Evolutionary conservation across 1,284 basidiomycete genomes (phyloP).

Genomic region (Leccinum pachyderme): DNA sequence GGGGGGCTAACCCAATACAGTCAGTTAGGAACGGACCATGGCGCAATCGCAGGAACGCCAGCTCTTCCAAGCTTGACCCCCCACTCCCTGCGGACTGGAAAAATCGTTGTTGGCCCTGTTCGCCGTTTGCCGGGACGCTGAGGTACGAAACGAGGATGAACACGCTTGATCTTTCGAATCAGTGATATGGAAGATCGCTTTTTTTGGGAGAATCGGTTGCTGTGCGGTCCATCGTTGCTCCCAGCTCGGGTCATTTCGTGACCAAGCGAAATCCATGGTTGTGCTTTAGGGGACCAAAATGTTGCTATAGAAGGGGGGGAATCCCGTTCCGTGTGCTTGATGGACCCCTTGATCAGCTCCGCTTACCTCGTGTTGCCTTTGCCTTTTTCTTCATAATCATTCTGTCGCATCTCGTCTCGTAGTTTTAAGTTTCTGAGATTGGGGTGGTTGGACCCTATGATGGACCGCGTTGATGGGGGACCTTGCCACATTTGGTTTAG

Average conservation of each 20-base stretch:
- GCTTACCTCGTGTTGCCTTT: neutral
- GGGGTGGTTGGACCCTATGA: neutral
- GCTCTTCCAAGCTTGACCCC: neutral
- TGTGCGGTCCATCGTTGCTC: neutral
- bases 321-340: neutral
- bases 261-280: neutral
- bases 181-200: neutral
- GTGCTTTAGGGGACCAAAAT: neutral
- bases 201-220: neutral
- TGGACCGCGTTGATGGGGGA: conserved; percentile 1
- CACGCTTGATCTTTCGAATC: neutral
- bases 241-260: neutral
- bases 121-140: conserved; percentile 8
- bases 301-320: neutral
- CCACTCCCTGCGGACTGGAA: neutral
- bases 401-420: neutral
- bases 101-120: conserved; percentile 2
- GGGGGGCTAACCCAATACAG: neutral
- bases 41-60: neutral
- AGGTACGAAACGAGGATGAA: neutral
- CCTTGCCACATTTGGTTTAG: conserved; percentile 4
- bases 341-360: neutral
- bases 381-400: neutral
- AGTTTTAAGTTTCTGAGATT: neutral
- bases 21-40: neutral